Evolutionary conservation across 2,329 filamentous ascomycete species (phyloP), one percentile per base, ranked within the genome.

Genomic region (Fusarium illudens): DNA sequence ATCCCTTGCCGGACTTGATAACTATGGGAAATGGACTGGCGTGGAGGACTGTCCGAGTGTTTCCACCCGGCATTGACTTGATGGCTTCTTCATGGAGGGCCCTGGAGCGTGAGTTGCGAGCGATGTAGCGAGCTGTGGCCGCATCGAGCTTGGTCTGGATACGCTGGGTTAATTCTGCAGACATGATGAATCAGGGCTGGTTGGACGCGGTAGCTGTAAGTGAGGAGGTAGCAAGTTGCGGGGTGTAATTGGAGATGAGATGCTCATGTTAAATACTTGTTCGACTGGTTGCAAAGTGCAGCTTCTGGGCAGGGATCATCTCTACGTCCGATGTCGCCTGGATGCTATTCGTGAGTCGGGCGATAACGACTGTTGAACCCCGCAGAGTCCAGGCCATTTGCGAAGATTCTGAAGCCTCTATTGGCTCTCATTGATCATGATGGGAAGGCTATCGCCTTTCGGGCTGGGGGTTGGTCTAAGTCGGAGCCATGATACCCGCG

Each of bases 11-110:
- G 15, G 76, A 80, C 46, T 77, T 77, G 61, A 83, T 80, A 10
- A 71, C 76, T 10, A 83, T 62, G 1, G 83, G 82, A 51, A 84
- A 84, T 3, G 83, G 83, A 4, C 75, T 73, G n/a, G 77, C 76
- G 65, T 82, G 74, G 25, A 84, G 77, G 15, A 82, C 77, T 0
- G 79, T 81, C 58, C 83, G 77, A 6, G 82, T 84, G 70, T 84
- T 84, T 33, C 83, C 83, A 19, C 83, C 83, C 0, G 83, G 82
- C 27, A 84, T 74, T 12, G 68, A 64, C 27, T 73, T 65, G 46
- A 76, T 42, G n/a, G 82, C 80, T 25, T 75, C 65, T 12, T 79
- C 71, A 60, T 84, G 79, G 13, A 80, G 76, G 34, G 64, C 52
- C 39, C 75, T 75, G 62, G 82, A 84, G 2, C 64, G 70, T 7